Evolutionary conservation across 768 basidiomycete genomes (phyloP), one percentile per base, ranked within the genome.

Genomic region (Lanmaoa pseudosensibilis): DNA sequence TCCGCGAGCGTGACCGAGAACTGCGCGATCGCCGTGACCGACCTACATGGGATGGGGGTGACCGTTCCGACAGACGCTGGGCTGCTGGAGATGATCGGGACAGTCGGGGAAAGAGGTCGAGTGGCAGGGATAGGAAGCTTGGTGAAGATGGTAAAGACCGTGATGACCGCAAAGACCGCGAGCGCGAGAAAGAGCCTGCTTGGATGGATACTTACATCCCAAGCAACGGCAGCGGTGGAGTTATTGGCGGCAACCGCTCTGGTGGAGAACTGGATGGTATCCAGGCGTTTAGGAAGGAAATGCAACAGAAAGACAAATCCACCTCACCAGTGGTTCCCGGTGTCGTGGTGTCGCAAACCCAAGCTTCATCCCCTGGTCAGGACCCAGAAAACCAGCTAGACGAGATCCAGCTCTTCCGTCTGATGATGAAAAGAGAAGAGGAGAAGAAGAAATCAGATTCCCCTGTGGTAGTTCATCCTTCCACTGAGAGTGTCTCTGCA

Each of bases 181-280:
- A 78, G 33, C 84, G 83, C 63, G 92, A 94, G 75, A 91, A 88
- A 65, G 92, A 93, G 67, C 92, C 91, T 23, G 91, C 91, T 18
- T 94, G 91, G 91, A 94, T 94, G 91, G 92, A 92, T 61, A 85
- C 88, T 19, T 92, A 91, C 67, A 80, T 92, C 57, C 90, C 90
- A 13, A 78, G 74, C 49, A 79, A 78, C 23, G 69, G 83, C 18
- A 75, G 73, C 33, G 74, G 77, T 46, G 88, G 86, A 15, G 84
- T 90, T 51, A 76, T 90, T 52, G 87, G 88, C 18, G 82, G 82
- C 9, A 81, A 81, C 57, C 75, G 74, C 33, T 70, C 73, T 27
- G 80, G 82, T 46, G 91, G 88, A 19, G 87, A 88, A 65, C 74
- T 91, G 25, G 91, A 93, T 68, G 84, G 88, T 36, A 90, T 94